Conservation (phyloP, 495 filamentous ascomycete species). For the Penicillium verhagenii region DNA sequence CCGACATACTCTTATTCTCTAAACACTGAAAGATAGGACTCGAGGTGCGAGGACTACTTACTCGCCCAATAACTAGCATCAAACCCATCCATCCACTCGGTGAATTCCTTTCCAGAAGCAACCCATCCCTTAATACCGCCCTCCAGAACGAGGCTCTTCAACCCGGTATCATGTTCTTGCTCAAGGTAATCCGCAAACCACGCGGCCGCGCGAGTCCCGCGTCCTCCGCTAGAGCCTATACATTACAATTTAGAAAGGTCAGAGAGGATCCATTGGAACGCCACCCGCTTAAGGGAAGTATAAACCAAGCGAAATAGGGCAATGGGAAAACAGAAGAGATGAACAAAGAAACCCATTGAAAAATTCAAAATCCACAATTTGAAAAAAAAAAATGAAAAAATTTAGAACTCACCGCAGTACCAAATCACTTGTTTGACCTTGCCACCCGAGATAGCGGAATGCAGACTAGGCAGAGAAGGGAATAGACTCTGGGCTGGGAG, state of each 20-base stretch:
- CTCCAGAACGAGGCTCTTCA: constrained; percentile 56
- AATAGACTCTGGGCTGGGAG: constrained; percentile 68
- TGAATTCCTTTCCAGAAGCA: constrained; percentile 52
- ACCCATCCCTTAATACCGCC: constrained; percentile 69
- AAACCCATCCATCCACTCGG: constrained; percentile 58
- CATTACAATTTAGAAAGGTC: neutral
- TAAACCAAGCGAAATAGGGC: neutral
- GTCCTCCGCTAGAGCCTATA: constrained; percentile 62
- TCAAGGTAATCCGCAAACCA: constrained; percentile 67
- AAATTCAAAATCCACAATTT: neutral
- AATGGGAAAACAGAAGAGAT: too few relatives aligned
- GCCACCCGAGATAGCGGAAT: constrained; percentile 51
- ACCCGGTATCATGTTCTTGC: constrained; percentile 36
- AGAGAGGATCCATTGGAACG: neutral
- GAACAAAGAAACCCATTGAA: too few relatives aligned
- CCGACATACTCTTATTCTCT: too few relatives aligned
- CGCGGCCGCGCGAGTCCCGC: constrained; percentile 58
- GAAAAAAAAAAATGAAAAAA: neutral
- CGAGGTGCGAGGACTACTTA: constrained; percentile 6
- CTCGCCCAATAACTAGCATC: constrained; percentile 48
- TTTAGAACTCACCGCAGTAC: constrained; percentile 59
- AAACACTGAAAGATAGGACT: neutral
- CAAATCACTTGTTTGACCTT: constrained; percentile 56
- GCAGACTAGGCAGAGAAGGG: constrained; percentile 55
- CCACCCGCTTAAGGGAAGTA: neutral